A percentile compares a stretch with the other conserved stretches of the same genome.
Evolutionary conservation across 331 rosid species (phyloP).

Genomic region (Cydonia oblonga): DNA sequence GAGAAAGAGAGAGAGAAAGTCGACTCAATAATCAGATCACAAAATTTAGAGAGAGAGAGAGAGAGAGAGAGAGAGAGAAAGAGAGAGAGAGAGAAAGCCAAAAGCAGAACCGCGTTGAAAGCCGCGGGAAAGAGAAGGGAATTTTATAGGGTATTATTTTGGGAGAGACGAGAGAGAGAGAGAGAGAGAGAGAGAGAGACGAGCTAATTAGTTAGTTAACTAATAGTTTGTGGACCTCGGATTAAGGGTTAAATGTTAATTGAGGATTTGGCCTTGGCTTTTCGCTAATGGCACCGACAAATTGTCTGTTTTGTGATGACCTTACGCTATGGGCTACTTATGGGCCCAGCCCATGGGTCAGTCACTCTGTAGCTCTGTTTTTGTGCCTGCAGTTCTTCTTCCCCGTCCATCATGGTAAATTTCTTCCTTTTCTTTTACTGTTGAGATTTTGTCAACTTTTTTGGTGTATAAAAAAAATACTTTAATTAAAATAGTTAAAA

Average conservation of each 20-base stretch:
- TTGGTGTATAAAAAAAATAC: too few relatives aligned
- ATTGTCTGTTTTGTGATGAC: not conserved
- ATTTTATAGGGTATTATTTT: not conserved
- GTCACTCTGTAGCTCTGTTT: not conserved
- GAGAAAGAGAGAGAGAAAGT: not conserved
- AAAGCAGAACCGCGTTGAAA: conserved; percentile 46
- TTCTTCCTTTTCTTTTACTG: not conserved
- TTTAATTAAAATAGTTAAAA: too few relatives aligned
- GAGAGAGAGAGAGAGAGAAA: not conserved
- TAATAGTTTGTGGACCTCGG: not conserved
- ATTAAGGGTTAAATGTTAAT: not conserved
- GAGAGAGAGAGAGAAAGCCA: conserved; percentile 1
- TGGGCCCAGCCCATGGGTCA: not conserved
- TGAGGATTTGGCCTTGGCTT: not conserved
- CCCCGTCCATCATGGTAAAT: not conserved
- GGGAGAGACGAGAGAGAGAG: not conserved
- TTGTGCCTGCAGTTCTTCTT: not conserved
- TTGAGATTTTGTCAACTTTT: not conserved
- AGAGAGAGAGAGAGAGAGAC: too few relatives aligned
- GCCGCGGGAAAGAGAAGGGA: conserved; percentile 46
- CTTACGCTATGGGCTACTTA: not conserved
- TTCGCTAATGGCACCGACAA: conserved; percentile 18
- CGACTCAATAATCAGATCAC: too few relatives aligned
- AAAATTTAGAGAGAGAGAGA: not conserved
- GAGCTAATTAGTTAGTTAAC: not conserved